Conservation (phyloP, 2,329 filamentous ascomycete species). For the Boeremia exigua region DNA sequence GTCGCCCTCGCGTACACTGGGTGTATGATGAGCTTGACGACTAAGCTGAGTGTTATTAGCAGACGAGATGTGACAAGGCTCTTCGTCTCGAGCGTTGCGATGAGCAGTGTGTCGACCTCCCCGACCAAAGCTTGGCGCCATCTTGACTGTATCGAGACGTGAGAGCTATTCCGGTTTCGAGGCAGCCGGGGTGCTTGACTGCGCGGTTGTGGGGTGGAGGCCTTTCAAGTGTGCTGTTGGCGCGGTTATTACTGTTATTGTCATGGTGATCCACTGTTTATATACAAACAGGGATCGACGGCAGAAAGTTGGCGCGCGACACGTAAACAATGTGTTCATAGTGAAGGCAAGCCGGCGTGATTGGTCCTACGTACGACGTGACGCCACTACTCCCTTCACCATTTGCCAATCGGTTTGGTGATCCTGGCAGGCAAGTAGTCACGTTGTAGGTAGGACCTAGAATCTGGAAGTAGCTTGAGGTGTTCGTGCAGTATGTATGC, state of each 20-base stretch:
- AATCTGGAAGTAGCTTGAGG: no score
- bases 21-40: neutral
- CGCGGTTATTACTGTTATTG: neutral
- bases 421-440: no score
- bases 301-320: neutral
- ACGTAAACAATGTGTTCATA: neutral
- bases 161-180: no score
- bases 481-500: no score
- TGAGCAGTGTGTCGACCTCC: neutral
- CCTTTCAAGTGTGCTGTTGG: neutral
- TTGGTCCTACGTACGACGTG: neutral
- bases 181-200: no score
- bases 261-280: neutral
- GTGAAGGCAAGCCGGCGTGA: slow-evolving; percentile 7
- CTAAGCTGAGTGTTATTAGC: slow-evolving; percentile 1
- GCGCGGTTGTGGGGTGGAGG: neutral
- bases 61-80: neutral
- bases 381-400: neutral
- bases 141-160: neutral
- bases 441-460: no score
- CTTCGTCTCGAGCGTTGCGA: neutral
- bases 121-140: neutral
- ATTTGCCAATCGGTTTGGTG: neutral
- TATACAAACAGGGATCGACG: slow-evolving; percentile 2
- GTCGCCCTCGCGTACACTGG: neutral